phyloP scores from a whole-genome alignment of 164 flowering plant genomes.

The Taxillus chinensis region DNA sequence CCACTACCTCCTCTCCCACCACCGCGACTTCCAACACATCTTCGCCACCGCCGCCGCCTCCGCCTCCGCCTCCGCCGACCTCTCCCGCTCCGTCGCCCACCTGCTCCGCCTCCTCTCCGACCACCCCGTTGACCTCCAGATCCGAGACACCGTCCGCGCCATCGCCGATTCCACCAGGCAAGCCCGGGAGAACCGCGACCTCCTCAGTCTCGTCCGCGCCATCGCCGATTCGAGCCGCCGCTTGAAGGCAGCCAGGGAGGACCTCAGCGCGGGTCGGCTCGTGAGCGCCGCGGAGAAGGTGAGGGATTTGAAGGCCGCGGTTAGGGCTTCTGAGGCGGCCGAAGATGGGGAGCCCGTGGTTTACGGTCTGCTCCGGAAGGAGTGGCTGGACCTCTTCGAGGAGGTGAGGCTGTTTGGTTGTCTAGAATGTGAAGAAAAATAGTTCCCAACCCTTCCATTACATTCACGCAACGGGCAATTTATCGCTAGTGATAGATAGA shows the following conservation, averaged over 20 bases:
- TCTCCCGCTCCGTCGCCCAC: slow-evolving; percentile 10
- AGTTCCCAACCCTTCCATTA: no score
- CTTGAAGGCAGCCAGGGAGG: slow-evolving; percentile 38
- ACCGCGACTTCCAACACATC: slow-evolving; percentile 37
- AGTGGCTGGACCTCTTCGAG: slow-evolving; percentile 70
- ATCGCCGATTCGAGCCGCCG: slow-evolving; percentile 39
- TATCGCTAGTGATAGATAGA: no score
- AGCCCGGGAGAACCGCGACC: slow-evolving; percentile 48
- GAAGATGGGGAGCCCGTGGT: slow-evolving; percentile 47
- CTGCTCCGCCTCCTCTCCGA: slow-evolving; percentile 36
- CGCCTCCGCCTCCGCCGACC: not conserved
- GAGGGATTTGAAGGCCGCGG: slow-evolving; percentile 45
- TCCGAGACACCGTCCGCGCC: slow-evolving; percentile 25
- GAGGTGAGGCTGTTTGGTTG: slow-evolving; percentile 31
- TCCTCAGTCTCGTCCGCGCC: slow-evolving; percentile 31
- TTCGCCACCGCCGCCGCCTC: slow-evolving; percentile 6
- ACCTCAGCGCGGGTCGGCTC: slow-evolving; percentile 39
- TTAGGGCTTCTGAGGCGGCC: slow-evolving; percentile 30
- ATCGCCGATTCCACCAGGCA: slow-evolving; percentile 29
- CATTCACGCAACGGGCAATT: no score
- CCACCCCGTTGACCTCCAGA: slow-evolving; percentile 37
- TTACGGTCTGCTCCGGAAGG: slow-evolving; percentile 51
- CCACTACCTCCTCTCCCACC: slow-evolving; percentile 56
- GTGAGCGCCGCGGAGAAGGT: slow-evolving; percentile 48
- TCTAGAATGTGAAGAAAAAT: slow-evolving; percentile 2